These are phyloP conservation scores for Fusarium sp. DNA, from an alignment of 2,329 filamentous ascomycete genomes.

Conservation along the genomic window DNA sequence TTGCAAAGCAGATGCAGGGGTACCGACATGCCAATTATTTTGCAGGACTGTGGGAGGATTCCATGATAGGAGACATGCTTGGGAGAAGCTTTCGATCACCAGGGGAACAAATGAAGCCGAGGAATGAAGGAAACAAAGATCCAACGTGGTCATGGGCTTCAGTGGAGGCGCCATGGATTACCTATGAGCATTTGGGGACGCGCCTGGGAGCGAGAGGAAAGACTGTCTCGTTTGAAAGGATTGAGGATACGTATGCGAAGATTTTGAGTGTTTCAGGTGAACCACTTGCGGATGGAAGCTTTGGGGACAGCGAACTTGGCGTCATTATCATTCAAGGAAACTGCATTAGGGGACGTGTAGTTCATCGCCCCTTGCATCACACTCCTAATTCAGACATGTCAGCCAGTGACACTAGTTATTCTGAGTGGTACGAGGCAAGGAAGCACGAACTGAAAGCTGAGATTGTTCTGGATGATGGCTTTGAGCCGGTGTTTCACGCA, in stretches of 20 bases:
- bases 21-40: background rate
- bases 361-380: background rate
- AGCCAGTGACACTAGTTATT: background rate
- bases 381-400: background rate
- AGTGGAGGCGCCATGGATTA: background rate
- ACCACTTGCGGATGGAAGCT: background rate
- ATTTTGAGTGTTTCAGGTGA: background rate
- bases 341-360: background rate
- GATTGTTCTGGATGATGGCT: background rate
- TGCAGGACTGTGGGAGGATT: background rate
- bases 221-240: background rate
- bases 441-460: background rate
- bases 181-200: background rate
- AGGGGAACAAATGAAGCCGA: background rate
- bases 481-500: background rate
- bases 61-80: background rate
- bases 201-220: background rate
- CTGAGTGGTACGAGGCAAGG: background rate
- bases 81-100: background rate
- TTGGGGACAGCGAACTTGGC: background rate
- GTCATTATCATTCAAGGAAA: background rate
- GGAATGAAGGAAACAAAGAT: background rate
- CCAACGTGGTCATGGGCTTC: background rate
- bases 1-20: background rate
- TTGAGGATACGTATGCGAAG: background rate